Evolutionary conservation across 2,329 filamentous ascomycete genomes (phyloP).

Genomic region (Colletotrichum musae): DNA sequence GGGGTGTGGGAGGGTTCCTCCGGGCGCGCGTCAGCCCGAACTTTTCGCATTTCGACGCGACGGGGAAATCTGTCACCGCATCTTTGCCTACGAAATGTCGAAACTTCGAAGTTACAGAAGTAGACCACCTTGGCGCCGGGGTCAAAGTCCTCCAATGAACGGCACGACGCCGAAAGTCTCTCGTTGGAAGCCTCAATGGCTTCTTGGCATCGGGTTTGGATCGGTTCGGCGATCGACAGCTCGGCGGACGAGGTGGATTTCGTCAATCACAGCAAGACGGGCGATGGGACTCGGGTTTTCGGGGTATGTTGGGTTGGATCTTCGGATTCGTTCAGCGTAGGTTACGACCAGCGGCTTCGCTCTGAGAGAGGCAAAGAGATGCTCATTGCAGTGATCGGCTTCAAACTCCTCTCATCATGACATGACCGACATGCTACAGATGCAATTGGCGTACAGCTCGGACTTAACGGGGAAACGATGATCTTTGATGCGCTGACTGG

Average conservation of each 20-base stretch:
- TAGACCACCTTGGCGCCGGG: not conserved
- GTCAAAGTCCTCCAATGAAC: constrained; percentile 13
- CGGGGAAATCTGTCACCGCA: constrained; percentile 9
- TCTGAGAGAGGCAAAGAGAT: not conserved
- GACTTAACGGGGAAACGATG: not conserved
- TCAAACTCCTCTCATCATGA: too few species aligned
- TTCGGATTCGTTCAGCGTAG: too few species aligned
- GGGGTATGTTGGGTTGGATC: not conserved
- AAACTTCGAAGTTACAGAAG: not conserved
- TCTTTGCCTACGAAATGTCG: not conserved
- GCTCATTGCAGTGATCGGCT: not conserved
- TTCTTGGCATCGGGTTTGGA: constrained; percentile 8
- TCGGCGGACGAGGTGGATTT: not conserved
- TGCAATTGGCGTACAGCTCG: not conserved
- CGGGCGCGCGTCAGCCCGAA: not conserved
- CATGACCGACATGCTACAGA: too few species aligned
- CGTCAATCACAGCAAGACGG: not conserved
- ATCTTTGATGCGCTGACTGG: not conserved
- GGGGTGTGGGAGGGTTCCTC: not conserved
- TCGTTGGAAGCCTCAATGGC: not conserved
- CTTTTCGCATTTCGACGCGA: not conserved
- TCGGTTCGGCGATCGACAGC: not conserved
- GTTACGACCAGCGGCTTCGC: not conserved
- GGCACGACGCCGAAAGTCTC: too few species aligned
- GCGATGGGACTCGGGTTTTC: constrained; percentile 2